Evolutionary conservation across 495 filamentous ascomycete genomes (phyloP).

Genomic region (Astrothelium macrocarpum): DNA sequence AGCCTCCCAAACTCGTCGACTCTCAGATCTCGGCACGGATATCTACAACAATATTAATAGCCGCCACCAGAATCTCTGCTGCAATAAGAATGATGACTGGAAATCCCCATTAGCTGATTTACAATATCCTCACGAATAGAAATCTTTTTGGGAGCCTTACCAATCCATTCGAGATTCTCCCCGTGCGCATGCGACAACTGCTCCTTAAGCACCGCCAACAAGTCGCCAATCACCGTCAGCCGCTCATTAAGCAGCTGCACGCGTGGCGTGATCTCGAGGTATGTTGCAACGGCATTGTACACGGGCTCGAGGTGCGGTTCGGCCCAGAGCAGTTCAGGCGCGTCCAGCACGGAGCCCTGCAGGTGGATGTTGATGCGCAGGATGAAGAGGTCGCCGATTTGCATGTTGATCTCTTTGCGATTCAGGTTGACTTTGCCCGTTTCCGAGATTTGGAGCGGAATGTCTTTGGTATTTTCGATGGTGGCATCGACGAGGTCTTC

Average conservation of each 20-base stretch:
- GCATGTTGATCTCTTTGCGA: constrained; percentile 88
- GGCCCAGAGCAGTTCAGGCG: constrained; percentile 95
- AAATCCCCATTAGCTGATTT: too few species aligned
- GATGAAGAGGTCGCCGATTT: constrained; percentile 96
- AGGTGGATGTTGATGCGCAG: constrained; percentile 94
- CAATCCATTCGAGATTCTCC: constrained; percentile 84
- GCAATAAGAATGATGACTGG: constrained; percentile 86
- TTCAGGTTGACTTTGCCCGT: constrained; percentile 84
- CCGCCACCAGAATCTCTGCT: constrained; percentile 89
- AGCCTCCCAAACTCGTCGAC: too few species aligned
- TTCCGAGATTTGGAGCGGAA: constrained; percentile 79
- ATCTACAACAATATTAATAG: constrained; percentile 92
- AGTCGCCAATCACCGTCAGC: constrained; percentile 85
- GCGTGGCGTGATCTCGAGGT: constrained; percentile 95
- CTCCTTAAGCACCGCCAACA: constrained; percentile 89
- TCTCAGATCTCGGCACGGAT: constrained; percentile 63
- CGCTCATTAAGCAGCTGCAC: constrained; percentile 85
- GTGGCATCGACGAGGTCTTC: constrained; percentile 92
- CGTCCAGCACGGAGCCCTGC: constrained; percentile 93
- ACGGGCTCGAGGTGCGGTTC: constrained; percentile 93
- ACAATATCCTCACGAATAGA: too few species aligned
- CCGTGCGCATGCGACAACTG: constrained; percentile 94
- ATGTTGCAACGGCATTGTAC: constrained; percentile 87
- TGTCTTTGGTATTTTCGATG: constrained; percentile 78
- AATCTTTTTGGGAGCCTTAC: too few species aligned